These are phyloP conservation scores for Pontederia crassipes DNA, from an alignment of 176 grass and related monocot species.

Conservation along the genomic window DNA sequence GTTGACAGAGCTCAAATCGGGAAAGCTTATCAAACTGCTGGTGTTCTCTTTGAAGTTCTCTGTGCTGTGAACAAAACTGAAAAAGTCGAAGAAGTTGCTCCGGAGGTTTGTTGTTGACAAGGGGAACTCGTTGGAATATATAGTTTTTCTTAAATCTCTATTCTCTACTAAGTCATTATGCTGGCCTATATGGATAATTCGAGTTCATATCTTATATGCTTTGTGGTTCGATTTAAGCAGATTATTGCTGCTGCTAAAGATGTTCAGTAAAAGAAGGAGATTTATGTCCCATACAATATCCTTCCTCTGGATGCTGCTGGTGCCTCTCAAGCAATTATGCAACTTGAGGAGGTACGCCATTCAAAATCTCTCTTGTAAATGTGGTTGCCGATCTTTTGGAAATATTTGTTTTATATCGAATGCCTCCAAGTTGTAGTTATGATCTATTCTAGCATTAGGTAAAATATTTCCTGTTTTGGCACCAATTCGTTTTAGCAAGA, in stretches of 20 bases:
- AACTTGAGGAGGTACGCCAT: slow-evolving; percentile 68
- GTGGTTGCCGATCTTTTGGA: background rate
- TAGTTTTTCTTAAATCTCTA: background rate
- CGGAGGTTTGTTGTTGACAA: slow-evolving; percentile 48
- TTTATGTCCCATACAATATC: slow-evolving; percentile 69
- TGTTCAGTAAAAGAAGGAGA: slow-evolving; percentile 92
- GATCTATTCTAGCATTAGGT: background rate
- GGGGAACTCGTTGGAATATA: no score
- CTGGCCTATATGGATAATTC: background rate
- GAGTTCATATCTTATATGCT: background rate
- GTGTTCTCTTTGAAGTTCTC: slow-evolving; percentile 91
- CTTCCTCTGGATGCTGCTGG: slow-evolving; percentile 73
- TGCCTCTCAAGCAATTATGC: slow-evolving; percentile 89
- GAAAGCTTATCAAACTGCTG: slow-evolving; percentile 85
- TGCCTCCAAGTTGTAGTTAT: background rate
- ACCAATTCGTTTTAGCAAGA: background rate
- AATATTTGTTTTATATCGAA: background rate
- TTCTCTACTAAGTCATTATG: background rate
- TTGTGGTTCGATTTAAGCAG: slow-evolving; percentile 14
- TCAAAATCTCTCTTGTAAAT: background rate
- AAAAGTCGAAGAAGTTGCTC: slow-evolving; percentile 87
- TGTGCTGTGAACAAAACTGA: slow-evolving; percentile 88
- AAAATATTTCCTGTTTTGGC: no score
- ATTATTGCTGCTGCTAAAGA: slow-evolving; percentile 65
- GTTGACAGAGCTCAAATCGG: slow-evolving; percentile 57